Conservation (phyloP, 2,329 filamentous ascomycete species). For the Corinectria fuckeliana region DNA sequence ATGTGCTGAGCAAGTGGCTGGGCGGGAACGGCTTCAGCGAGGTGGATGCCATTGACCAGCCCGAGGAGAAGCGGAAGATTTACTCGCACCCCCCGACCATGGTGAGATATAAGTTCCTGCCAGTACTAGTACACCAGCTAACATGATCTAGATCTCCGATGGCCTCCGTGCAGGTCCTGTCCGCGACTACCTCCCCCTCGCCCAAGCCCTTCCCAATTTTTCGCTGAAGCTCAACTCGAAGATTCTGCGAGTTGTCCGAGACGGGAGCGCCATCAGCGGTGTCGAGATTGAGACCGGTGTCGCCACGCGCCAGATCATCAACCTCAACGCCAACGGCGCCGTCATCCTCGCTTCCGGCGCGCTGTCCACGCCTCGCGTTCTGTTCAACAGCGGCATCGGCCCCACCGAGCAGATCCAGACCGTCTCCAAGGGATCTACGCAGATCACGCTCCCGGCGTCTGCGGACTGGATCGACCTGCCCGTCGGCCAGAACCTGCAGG, state of each 20-base stretch:
- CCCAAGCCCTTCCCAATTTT: slow-evolving; percentile 67
- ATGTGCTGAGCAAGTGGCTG: slow-evolving; percentile 66
- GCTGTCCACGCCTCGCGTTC: slow-evolving; percentile 73
- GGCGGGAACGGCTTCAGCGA: slow-evolving; percentile 66
- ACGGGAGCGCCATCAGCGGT: slow-evolving; percentile 67
- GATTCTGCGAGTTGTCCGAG: slow-evolving; percentile 71
- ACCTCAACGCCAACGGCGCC: slow-evolving; percentile 30
- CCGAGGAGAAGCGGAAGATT: slow-evolving; percentile 71
- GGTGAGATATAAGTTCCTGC: too few species aligned
- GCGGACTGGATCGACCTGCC: slow-evolving; percentile 63
- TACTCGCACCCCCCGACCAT: slow-evolving; percentile 61
- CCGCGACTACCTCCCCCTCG: slow-evolving; percentile 72
- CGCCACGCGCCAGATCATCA: slow-evolving; percentile 34
- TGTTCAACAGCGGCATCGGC: slow-evolving; percentile 68
- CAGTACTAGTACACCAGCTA: not conserved
- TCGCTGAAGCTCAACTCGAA: slow-evolving; percentile 69
- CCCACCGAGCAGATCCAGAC: slow-evolving; percentile 64
- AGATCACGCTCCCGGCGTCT: slow-evolving; percentile 56
- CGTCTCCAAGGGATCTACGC: slow-evolving; percentile 58
- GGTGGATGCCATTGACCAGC: slow-evolving; percentile 65
- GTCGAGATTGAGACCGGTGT: slow-evolving; percentile 73
- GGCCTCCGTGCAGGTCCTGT: slow-evolving; percentile 74
- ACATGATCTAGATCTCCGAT: slow-evolving; percentile 64
- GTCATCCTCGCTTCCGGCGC: slow-evolving; percentile 73
- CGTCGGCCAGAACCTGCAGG: slow-evolving; percentile 65